Conservation (phyloP, 345 rosid species). For the Mangifera indica region DNA sequence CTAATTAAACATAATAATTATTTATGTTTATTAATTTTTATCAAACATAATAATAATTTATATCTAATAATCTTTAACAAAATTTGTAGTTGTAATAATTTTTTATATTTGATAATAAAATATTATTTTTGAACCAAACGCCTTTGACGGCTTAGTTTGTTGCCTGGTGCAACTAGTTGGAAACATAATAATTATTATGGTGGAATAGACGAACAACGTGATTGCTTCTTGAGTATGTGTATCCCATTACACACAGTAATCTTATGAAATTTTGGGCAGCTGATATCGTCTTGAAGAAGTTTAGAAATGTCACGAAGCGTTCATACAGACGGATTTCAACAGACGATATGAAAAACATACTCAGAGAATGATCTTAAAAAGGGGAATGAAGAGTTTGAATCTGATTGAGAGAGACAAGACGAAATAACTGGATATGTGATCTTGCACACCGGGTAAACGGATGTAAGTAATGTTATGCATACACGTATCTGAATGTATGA, state of each 20-base stretch:
- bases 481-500: no score
- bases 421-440: no score
- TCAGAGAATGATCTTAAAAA: not conserved
- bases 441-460: no score
- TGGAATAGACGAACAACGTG: not conserved
- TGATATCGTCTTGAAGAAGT: not conserved
- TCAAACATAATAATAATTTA: no score
- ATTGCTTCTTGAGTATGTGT: not conserved
- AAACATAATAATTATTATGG: conserved; percentile 5
- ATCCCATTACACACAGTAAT: not conserved
- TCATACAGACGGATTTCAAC: not conserved
- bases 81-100: no score
- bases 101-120: no score
- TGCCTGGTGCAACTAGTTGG: conserved; percentile 8
- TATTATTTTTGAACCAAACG: no score
- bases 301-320: not conserved
- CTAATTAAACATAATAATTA: no score
- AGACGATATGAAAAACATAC: not conserved
- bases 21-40: no score
- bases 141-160: not conserved
- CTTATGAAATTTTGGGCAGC: not conserved
- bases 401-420: not conserved
- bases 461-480: no score
- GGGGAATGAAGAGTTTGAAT: not conserved
- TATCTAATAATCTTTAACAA: no score